These are phyloP conservation scores for Mycena olivaceomarginata DNA, from an alignment of 768 basidiomycete genomes.

Conservation along the genomic window DNA sequence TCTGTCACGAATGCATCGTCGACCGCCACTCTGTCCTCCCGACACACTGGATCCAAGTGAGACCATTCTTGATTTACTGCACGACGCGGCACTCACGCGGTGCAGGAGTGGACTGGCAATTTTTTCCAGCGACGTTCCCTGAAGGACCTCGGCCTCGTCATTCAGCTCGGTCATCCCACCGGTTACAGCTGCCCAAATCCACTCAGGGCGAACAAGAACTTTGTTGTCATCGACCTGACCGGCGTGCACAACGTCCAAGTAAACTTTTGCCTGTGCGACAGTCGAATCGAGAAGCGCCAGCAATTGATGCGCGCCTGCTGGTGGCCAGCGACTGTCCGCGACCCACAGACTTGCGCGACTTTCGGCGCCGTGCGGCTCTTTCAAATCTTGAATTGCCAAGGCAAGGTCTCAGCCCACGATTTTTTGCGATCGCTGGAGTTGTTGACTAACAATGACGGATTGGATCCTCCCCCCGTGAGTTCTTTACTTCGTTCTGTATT, in stretches of 20 bases:
- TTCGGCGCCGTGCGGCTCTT: constrained; percentile 3
- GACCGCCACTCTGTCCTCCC: neutral
- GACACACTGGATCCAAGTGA: constrained; percentile 8
- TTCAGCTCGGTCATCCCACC: constrained; percentile 6
- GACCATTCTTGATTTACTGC: too few relatives aligned
- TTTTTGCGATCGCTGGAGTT: constrained; percentile 3
- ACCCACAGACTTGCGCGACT: constrained; percentile 7
- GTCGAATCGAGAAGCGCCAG: neutral
- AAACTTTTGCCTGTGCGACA: constrained; percentile 18
- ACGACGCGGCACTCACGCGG: neutral
- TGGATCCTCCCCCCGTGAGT: constrained; percentile 15
- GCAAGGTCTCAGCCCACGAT: constrained; percentile 20
- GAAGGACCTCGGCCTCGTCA: neutral
- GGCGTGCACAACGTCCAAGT: neutral
- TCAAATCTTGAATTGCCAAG: constrained; percentile 16
- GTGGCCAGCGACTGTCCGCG: constrained; percentile 35
- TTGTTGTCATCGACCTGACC: neutral
- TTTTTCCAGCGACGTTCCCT: neutral
- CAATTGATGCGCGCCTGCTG: constrained; percentile 35
- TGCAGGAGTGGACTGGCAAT: neutral
- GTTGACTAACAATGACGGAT: constrained; percentile 27
- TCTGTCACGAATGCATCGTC: constrained; percentile 8
- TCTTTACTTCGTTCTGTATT: neutral
- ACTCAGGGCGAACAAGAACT: neutral
- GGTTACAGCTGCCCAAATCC: neutral